phyloP scores from a whole-genome alignment of 2,329 filamentous ascomycete genomes.

The Microcyclosporella mali region DNA sequence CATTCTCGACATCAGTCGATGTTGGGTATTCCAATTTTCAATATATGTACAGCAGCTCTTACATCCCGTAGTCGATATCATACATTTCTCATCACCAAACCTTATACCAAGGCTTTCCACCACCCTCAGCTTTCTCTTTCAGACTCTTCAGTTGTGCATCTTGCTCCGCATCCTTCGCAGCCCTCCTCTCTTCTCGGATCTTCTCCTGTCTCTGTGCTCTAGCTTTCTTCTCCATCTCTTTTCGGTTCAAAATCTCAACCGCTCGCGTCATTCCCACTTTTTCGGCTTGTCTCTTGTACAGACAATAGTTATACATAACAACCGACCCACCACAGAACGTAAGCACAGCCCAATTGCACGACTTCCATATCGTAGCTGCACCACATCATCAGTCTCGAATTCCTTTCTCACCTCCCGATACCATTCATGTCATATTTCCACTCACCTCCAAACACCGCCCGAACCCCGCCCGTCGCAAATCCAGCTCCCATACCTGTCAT shows the following conservation, averaged over 20 bases:
- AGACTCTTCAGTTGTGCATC: conserved; percentile 31
- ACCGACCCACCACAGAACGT: conserved; percentile 65
- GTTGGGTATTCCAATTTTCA: no score
- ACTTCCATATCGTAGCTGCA: conserved; percentile 55
- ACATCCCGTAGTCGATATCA: background rate
- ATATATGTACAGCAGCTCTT: no score
- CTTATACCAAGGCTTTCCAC: conserved; percentile 31
- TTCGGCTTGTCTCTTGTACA: conserved; percentile 66
- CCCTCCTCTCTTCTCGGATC: conserved; percentile 34
- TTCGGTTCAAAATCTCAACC: conserved; percentile 71
- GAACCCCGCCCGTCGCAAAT: conserved; percentile 66
- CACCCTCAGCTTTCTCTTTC: conserved; percentile 17
- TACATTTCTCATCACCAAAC: conserved; percentile 25
- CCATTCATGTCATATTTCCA: conserved; percentile 8
- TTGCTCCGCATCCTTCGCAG: conserved; percentile 40
- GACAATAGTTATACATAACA: conserved; percentile 76
- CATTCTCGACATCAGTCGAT: no score
- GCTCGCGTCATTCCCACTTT: conserved; percentile 76
- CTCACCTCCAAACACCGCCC: conserved; percentile 69
- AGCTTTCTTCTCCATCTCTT: conserved; percentile 58
- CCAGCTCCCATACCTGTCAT: conserved; percentile 77
- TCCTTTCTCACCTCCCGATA: no score
- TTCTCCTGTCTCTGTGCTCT: conserved; percentile 41
- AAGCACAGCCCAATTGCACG: conserved; percentile 81
- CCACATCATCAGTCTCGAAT: no score